A percentile compares a stretch with the other conserved stretches of the same genome.
Conservation (phyloP, 805 yeast genomes). For the Lipomyces orientalis region DNA sequence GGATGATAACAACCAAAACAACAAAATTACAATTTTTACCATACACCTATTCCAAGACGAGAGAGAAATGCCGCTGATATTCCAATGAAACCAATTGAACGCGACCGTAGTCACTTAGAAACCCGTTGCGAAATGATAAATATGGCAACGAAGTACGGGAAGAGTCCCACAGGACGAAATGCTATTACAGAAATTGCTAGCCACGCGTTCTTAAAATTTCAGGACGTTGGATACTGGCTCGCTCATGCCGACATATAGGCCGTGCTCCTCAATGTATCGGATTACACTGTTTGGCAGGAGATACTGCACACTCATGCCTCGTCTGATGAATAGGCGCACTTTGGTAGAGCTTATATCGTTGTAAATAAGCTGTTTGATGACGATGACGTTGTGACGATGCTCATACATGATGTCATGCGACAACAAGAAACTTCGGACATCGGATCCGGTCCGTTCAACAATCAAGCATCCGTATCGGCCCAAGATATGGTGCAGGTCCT, state of each 20-base stretch:
- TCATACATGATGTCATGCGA: slow-evolving; percentile 98
- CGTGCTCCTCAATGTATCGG: slow-evolving; percentile 91
- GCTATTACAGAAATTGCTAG: not conserved
- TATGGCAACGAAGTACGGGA: not conserved
- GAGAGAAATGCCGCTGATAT: not conserved
- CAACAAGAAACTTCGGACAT: slow-evolving; percentile 87
- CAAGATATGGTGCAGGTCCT: slow-evolving; percentile 89
- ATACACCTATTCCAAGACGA: slow-evolving; percentile 8
- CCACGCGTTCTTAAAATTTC: slow-evolving; percentile 22
- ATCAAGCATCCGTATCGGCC: slow-evolving; percentile 96
- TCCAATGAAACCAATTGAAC: not conserved
- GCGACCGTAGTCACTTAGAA: not conserved
- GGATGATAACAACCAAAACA: not conserved
- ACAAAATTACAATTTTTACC: not conserved
- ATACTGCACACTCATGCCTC: slow-evolving; percentile 97
- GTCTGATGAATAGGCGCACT: slow-evolving; percentile 85
- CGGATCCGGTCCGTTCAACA: slow-evolving; percentile 95
- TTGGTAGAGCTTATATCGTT: slow-evolving; percentile 96
- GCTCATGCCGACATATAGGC: slow-evolving; percentile 57
- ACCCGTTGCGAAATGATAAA: not conserved
- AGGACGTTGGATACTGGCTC: slow-evolving; percentile 38
- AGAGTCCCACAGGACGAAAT: slow-evolving; percentile 3
- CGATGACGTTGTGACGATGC: slow-evolving; percentile 85
- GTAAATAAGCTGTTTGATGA: slow-evolving; percentile 93
- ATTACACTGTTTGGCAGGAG: slow-evolving; percentile 92